These are phyloP conservation scores for Psilocybe azurescens DNA, from an alignment of 768 basidiomycete genomes.

Conservation along the genomic window DNA sequence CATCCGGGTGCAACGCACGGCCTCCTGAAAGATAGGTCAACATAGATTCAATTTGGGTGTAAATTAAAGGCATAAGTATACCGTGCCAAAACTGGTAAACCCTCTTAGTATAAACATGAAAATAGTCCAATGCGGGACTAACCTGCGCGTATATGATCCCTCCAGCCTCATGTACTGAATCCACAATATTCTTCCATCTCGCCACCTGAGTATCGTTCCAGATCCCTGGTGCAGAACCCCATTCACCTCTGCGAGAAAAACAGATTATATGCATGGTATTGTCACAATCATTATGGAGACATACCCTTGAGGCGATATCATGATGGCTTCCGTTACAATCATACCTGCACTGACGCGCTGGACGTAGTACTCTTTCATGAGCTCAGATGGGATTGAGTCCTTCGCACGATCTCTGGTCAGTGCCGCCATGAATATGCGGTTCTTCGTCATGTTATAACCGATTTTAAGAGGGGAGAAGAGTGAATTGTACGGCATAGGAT, in stretches of 20 bases:
- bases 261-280: too few relatives aligned
- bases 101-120: background rate
- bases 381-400: slow-evolving; percentile 41
- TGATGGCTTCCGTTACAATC: slow-evolving; percentile 38
- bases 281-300: background rate
- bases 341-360: slow-evolving; percentile 42
- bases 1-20: slow-evolving; percentile 41
- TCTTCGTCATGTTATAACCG: slow-evolving; percentile 38
- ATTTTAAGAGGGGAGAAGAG: slow-evolving; percentile 40
- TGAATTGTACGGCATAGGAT: slow-evolving; percentile 17
- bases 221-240: slow-evolving; percentile 45
- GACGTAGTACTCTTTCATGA: slow-evolving; percentile 40
- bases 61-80: background rate
- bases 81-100: slow-evolving; percentile 12
- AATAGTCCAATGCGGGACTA: slow-evolving; percentile 4
- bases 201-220: slow-evolving; percentile 41
- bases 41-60: background rate
- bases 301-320: slow-evolving; percentile 38
- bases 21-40: slow-evolving; percentile 29
- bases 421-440: slow-evolving; percentile 44
- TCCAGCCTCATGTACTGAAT: slow-evolving; percentile 45
- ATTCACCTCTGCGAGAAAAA: slow-evolving; percentile 33
- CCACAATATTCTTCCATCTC: slow-evolving; percentile 44
- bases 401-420: slow-evolving; percentile 45
- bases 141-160: slow-evolving; percentile 44